Conservation (phyloP, 495 filamentous ascomycete genomes). For the Hyaloscypha variabilis region DNA sequence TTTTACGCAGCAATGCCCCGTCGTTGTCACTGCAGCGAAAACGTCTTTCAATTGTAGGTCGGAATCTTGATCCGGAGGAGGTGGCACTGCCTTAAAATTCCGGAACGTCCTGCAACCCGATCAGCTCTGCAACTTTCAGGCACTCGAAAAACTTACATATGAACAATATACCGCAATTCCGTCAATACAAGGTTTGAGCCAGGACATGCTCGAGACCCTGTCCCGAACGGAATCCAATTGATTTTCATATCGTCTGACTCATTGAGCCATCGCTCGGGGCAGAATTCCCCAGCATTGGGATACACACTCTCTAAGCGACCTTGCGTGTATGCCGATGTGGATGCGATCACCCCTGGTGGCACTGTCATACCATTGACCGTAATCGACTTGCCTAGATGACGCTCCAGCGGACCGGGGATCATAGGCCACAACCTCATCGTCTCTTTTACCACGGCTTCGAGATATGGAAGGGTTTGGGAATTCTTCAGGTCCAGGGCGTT, state of each 20-base stretch:
- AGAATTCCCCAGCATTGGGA: neutral
- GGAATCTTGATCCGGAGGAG: neutral
- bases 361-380: neutral
- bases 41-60: neutral
- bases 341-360: neutral
- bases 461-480: neutral
- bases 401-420: neutral
- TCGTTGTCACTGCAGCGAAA: neutral
- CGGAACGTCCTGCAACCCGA: neutral
- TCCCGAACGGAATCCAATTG: neutral
- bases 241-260: neutral
- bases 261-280: neutral
- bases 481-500: neutral
- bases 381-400: neutral
- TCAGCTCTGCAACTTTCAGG: neutral
- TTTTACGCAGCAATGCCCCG: neutral
- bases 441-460: neutral
- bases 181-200: neutral
- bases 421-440: neutral
- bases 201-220: neutral
- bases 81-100: neutral
- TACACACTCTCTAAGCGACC: neutral
- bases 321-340: neutral
- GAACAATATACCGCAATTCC: conserved; percentile 1
- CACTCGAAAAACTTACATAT: neutral